Evolutionary conservation across 768 basidiomycete genomes (phyloP).

Genomic region (Mycena rosella): DNA sequence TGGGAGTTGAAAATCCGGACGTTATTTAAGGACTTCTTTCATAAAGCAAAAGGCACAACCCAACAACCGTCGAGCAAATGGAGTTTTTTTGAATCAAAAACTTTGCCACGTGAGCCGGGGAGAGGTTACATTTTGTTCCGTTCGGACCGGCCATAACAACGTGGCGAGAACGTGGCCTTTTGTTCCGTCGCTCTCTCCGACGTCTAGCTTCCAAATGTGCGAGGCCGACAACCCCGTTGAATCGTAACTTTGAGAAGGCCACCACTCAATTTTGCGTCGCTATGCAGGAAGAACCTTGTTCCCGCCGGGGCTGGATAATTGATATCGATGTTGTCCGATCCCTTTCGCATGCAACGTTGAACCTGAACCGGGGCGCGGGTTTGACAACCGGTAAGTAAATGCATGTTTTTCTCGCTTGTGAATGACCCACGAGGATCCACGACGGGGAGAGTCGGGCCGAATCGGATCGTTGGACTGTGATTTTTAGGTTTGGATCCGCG

Average conservation of each 20-base stretch:
- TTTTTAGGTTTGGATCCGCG: conserved; percentile 30
- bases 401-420: background rate
- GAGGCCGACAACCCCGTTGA: conserved; percentile 45
- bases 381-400: background rate
- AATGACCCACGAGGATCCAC: conserved; percentile 5
- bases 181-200: conserved; percentile 54
- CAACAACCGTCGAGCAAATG: conserved; percentile 2
- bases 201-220: conserved; percentile 24
- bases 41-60: conserved; percentile 17
- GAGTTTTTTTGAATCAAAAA: too few species aligned
- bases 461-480: background rate
- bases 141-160: conserved; percentile 49
- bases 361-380: too few species aligned
- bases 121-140: conserved; percentile 37
- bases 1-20: conserved; percentile 11
- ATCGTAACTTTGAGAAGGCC: conserved; percentile 6
- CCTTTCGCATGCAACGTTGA: background rate
- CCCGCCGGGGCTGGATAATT: background rate
- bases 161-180: conserved; percentile 54
- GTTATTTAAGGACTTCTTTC: conserved; percentile 15
- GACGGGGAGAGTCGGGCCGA: background rate
- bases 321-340: background rate
- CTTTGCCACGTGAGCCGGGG: conserved; percentile 31
- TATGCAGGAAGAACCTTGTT: conserved; percentile 9
- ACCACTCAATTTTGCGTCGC: conserved; percentile 27